These are phyloP conservation scores for Blastocystis hominis DNA, from an alignment of 352 stramenopile genomes.

Conservation along the genomic window DNA sequence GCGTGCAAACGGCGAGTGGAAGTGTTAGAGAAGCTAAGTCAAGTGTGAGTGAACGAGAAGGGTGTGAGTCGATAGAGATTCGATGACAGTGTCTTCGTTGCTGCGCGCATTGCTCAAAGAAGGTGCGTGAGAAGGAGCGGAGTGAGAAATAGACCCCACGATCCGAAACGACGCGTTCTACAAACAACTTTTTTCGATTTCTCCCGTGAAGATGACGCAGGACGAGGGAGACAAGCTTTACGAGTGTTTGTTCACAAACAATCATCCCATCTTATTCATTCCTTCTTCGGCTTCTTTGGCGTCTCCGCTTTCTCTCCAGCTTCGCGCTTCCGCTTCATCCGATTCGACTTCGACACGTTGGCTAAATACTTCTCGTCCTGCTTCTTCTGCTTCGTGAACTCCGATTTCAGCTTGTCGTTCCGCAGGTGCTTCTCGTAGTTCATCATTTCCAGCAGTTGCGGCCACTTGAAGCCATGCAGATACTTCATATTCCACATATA, in stretches of 20 bases:
- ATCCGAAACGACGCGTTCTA: background rate
- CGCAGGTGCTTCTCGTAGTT: conserved; percentile 75
- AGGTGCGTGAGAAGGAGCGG: background rate
- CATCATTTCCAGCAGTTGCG: conserved; percentile 90
- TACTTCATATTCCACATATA: conserved; percentile 99
- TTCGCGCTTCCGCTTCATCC: conserved; percentile 67
- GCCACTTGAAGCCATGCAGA: conserved; percentile 94
- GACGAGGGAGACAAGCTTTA: background rate
- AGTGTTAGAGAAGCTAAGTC: background rate
- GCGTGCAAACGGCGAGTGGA: background rate
- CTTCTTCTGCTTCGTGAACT: conserved; percentile 75
- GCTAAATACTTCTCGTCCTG: conserved; percentile 75
- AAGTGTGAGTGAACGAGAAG: background rate
- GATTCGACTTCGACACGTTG: conserved; percentile 68
- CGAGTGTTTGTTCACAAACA: conserved; percentile 16
- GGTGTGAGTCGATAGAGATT: background rate
- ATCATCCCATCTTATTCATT: background rate
- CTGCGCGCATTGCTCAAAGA: background rate
- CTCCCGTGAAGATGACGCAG: background rate
- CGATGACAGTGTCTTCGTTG: background rate
- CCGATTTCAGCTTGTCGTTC: conserved; percentile 73
- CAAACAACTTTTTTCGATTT: conserved; percentile 12
- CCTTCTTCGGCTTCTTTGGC: conserved; percentile 56
- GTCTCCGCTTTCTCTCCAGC: conserved; percentile 29
- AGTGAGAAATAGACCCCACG: background rate